Evolutionary conservation across 495 filamentous ascomycete genomes (phyloP).

Genomic region (Parachaetomium inaequale): DNA sequence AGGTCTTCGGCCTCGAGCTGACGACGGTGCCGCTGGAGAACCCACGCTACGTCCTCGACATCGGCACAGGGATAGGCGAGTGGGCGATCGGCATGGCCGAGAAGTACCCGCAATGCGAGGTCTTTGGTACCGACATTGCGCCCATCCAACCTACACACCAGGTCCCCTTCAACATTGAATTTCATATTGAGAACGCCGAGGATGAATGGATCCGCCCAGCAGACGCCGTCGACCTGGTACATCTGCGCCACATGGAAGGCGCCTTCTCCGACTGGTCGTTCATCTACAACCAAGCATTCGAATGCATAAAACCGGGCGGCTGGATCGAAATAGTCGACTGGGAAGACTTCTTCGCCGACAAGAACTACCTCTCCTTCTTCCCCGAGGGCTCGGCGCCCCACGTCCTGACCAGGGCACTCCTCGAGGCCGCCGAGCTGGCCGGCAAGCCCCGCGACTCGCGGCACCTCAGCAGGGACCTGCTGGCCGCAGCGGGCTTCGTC

Average conservation of each 20-base stretch:
- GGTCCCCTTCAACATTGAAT: slow-evolving; percentile 62
- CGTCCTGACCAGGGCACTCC: slow-evolving; percentile 33
- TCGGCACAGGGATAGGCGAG: slow-evolving; percentile 67
- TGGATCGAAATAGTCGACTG: slow-evolving; percentile 63
- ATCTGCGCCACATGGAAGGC: slow-evolving; percentile 60
- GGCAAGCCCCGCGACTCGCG: slow-evolving; percentile 49
- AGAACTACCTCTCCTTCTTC: slow-evolving; percentile 42
- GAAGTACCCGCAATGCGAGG: slow-evolving; percentile 56
- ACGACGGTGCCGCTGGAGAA: slow-evolving; percentile 56
- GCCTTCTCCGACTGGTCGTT: slow-evolving; percentile 60
- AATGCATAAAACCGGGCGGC: slow-evolving; percentile 59
- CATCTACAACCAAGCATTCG: slow-evolving; percentile 59
- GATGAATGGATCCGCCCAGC: slow-evolving; percentile 53
- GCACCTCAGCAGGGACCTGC: slow-evolving; percentile 52
- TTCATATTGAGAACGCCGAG: slow-evolving; percentile 67
- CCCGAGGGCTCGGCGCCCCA: slow-evolving; percentile 37
- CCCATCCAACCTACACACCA: slow-evolving; percentile 51
- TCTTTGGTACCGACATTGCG: slow-evolving; percentile 68
- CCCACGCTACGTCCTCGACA: slow-evolving; percentile 58
- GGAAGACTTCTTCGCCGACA: slow-evolving; percentile 39
- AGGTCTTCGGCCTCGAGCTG: slow-evolving; percentile 56
- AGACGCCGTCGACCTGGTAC: slow-evolving; percentile 62
- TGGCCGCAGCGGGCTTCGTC: slow-evolving; percentile 59
- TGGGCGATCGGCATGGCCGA: slow-evolving; percentile 74
- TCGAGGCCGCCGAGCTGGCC: slow-evolving; percentile 40